Base-by-base conservation (phyloP, 805 yeast species). In the Ogataea pini region DNA sequence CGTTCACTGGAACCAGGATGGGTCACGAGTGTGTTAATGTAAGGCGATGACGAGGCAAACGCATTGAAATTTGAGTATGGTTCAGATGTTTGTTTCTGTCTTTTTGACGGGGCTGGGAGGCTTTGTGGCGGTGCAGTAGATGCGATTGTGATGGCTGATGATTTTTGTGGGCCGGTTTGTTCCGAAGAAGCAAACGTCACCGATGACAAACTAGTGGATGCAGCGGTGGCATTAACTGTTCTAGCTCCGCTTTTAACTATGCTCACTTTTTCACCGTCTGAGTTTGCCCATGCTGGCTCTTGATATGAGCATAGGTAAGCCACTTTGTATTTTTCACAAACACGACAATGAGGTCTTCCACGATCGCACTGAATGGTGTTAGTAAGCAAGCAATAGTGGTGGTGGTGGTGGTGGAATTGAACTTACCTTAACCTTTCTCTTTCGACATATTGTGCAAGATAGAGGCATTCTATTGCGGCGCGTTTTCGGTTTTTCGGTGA, bases 371-470 rank as follows among this genome's bases (percentile, higher is more conserved):
- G 67, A 61, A 8, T 22, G 34, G 14, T 25, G 37, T 34, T 34
- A 34, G 37, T 37, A 9, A 4, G n/a, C n/a, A n/a, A n/a, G n/a
- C n/a, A n/a, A n/a, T n/a, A n/a, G 29, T n/a, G 31, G 13, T 20
- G 12, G 17, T 24, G 7, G 27, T 9, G 9, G 27, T 24, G 9
- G 27, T 16, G 17, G 28, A 12, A 17, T 20, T 10, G 16, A 14
- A 60, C 68, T 24, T 57, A 65, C 69, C 49, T 75, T 76, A 31
- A 75, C 75, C 55, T 77, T 77, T 37, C 77, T 63, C 57, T 65
- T 70, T 16, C 78, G 67, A 50, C 82, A 77, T 33, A 71, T 70
- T 20, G 70, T 72, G 54, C 82, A 77, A 0, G 77, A 75, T 7
- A 78, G 54, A 0, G 76, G 69, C 49, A 72, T 65, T 42, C 80